Evolutionary conservation across 805 yeast genomes (phyloP).

Genomic region (Spathaspora arborariae): DNA sequence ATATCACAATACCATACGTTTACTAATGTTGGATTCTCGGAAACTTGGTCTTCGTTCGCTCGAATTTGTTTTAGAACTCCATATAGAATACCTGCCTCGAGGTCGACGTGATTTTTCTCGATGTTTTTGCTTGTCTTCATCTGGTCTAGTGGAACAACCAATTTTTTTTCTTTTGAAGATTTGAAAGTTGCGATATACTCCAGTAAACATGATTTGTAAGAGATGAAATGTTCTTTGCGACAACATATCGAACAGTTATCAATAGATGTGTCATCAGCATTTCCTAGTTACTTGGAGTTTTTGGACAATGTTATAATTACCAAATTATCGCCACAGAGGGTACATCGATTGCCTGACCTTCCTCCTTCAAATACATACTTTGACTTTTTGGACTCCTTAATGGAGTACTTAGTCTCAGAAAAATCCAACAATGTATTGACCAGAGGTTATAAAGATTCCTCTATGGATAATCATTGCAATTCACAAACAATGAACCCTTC

Average conservation of each 20-base stretch:
- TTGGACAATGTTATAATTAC: neutral
- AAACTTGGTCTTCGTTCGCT: constrained; percentile 15
- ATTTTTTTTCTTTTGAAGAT: neutral
- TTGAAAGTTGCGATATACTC: neutral
- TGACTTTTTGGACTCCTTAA: constrained; percentile 41
- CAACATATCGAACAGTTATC: neutral
- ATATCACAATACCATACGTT: constrained; percentile 49
- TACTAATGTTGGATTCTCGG: constrained; percentile 24
- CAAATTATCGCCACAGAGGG: constrained; percentile 8
- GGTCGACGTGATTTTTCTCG: constrained; percentile 37
- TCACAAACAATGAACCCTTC: constrained; percentile 30
- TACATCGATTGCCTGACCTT: neutral
- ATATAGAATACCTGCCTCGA: constrained; percentile 41
- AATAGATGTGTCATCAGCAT: neutral
- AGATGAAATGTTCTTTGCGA: neutral
- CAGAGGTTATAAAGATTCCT: constrained; percentile 41
- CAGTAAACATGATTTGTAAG: neutral
- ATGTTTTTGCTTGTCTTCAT: neutral
- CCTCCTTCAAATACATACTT: constrained; percentile 7
- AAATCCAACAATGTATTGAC: constrained; percentile 35
- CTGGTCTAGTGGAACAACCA: neutral
- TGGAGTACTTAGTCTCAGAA: constrained; percentile 24
- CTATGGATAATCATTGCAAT: constrained; percentile 23
- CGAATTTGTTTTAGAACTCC: constrained; percentile 45
- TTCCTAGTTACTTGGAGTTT: constrained; percentile 2